Evolutionary conservation across 495 filamentous ascomycete species (phyloP), one percentile per base, ranked within the genome.

Genomic region (Aspergillus sclerotiicarbonarius): DNA sequence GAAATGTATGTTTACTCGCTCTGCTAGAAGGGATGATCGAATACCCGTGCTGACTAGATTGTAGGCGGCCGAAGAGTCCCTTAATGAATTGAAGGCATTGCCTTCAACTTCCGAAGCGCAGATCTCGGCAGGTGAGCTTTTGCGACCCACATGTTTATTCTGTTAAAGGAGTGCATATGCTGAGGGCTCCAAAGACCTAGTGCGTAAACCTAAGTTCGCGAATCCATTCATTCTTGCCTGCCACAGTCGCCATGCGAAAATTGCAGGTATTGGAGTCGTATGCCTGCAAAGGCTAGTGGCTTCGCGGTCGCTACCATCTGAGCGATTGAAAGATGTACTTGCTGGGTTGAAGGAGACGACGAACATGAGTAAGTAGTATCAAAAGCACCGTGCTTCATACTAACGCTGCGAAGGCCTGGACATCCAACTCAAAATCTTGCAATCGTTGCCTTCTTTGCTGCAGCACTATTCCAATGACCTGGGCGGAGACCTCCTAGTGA

Each of bases 181-280:
- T 77, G 61, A 74, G 53, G 53, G 60, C 58, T 37, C 35, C 63
- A 59, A 67, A 96, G 94, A 98, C 78, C 83, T 98, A 53, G 82
- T 86, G 51, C 84, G 90, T 63, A 85, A 87, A 51, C 82, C 90
- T 20, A 84, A 85, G 60, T 96, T 98, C 69, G 85, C 94, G 51
- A 89, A 90, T 58, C 95, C 94, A 30, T 97, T 98, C 64, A 80
- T 97, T 44, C 83, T 97, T 61, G 94, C 94, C 44, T 98, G 95
- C 67, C 82, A 86, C 53, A 93, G 90, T 54, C 87, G 86, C 53
- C 96, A 96, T 81, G 80, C 87, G 45, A 96, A 92, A 68, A 89
- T 94, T 67, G 92, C 90, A 3, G 85, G 87, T 21, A 92, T 91
- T 62, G 91, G 87, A 13, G 85, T 96, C 32, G 84, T 90, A 45